Percentiles rank a stretch among this genome's conserved stretches.
These are phyloP conservation scores for Eucalyptus virginea DNA, from an alignment of 345 rosid species.

Conservation along the genomic window DNA sequence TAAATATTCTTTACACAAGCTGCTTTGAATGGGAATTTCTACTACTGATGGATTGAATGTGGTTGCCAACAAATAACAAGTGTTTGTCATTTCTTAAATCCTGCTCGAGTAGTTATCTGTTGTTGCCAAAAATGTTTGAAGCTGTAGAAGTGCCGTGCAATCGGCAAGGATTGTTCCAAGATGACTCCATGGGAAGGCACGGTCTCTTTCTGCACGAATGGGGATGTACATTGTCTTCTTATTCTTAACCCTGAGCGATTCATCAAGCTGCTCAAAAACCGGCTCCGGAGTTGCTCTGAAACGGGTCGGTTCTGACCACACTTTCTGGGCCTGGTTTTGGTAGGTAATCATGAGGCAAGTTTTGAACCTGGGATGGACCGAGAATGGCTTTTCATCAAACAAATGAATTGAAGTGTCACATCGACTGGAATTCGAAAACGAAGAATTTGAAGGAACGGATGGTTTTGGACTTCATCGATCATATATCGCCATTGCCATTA, in stretches of 20 bases:
- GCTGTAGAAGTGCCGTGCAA: not conserved
- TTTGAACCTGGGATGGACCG: not conserved
- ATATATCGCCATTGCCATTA: not conserved
- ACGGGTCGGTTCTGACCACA: not conserved
- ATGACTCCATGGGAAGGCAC: not conserved
- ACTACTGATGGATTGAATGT: not conserved
- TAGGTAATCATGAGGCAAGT: not conserved
- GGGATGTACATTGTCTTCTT: not conserved
- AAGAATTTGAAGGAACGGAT: not conserved
- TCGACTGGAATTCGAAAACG: not conserved
- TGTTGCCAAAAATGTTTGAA: not conserved
- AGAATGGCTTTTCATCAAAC: not conserved
- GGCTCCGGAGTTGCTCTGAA: not conserved
- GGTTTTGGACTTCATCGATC: not conserved
- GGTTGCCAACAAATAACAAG: not conserved
- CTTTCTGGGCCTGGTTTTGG: not conserved
- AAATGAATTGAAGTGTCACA: not conserved
- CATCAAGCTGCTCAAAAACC: not conserved
- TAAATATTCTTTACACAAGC: not conserved
- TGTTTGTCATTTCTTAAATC: not conserved
- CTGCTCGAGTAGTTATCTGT: not conserved
- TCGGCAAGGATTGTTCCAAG: not conserved
- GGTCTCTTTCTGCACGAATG: not conserved
- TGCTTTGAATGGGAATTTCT: not conserved
- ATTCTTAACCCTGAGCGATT: not conserved